Percentiles rank a stretch among this genome's conserved stretches.
phyloP scores from a whole-genome alignment of 2,329 filamentous ascomycete genomes.

The Alternaria triticina region DNA sequence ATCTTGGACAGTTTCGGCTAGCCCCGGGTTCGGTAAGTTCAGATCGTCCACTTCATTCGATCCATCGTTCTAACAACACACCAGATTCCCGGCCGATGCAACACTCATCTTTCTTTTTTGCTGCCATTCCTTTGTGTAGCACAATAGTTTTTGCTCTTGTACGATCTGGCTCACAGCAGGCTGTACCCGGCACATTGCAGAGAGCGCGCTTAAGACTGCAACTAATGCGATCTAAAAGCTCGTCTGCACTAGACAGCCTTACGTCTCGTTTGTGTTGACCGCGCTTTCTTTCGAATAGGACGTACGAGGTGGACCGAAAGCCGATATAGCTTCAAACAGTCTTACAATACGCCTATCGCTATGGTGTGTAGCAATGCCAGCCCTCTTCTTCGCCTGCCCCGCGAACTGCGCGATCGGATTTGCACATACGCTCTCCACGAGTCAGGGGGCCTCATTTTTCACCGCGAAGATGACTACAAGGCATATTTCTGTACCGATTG shows the following conservation, averaged over 20 bases:
- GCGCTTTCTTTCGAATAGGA: background rate
- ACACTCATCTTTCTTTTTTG: background rate
- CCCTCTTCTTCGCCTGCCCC: background rate
- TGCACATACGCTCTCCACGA: background rate
- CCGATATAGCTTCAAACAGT: background rate
- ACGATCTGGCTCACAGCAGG: background rate
- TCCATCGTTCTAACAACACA: background rate
- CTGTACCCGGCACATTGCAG: background rate
- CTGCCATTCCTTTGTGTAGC: background rate
- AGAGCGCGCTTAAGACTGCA: background rate
- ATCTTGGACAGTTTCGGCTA: constrained; percentile 10
- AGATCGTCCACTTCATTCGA: background rate
- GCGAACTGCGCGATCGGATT: background rate
- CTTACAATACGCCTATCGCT: background rate
- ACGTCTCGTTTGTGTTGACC: background rate
- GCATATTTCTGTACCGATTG: background rate
- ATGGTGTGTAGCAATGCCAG: background rate
- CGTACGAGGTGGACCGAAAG: background rate
- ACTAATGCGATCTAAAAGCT: background rate
- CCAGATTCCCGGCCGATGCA: constrained; percentile 1
- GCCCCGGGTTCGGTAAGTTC: constrained; percentile 13
- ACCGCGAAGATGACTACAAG: background rate
- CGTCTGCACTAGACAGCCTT: background rate
- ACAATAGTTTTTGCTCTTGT: background rate
- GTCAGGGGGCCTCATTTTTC: background rate